phyloP scores from a whole-genome alignment of 2,329 filamentous ascomycete species.

The Penicillium occitanis region DNA sequence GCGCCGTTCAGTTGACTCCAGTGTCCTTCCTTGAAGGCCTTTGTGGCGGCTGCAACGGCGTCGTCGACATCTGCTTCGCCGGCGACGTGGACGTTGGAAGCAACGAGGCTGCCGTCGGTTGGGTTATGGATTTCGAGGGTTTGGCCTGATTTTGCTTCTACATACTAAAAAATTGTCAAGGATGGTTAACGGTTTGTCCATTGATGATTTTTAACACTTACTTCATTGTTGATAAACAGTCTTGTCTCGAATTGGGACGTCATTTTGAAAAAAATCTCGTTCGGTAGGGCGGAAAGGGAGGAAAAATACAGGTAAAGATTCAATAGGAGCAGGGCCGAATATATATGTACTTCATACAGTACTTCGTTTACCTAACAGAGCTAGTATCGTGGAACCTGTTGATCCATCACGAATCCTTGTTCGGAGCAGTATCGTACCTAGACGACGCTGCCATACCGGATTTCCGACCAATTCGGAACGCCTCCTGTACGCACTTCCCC shows the following conservation, averaged over 20 bases:
- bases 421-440: neutral
- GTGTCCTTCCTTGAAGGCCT: slow-evolving; percentile 42
- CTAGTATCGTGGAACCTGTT: neutral
- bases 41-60: slow-evolving; percentile 47
- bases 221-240: slow-evolving; percentile 55
- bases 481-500: neutral
- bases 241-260: slow-evolving; percentile 12
- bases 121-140: slow-evolving; percentile 50
- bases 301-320: neutral
- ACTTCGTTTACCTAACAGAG: neutral
- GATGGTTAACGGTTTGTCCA: neutral
- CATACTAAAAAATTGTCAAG: slow-evolving; percentile 33
- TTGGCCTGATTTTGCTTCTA: slow-evolving; percentile 47
- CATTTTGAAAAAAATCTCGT: neutral
- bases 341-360: neutral
- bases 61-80: slow-evolving; percentile 44
- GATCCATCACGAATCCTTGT: neutral
- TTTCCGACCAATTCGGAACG: neutral
- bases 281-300: neutral
- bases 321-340: neutral
- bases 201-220: slow-evolving; percentile 22
- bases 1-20: slow-evolving; percentile 43
- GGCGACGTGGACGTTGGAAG: slow-evolving; percentile 49
- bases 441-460: neutral
- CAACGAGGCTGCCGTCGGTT: slow-evolving; percentile 32